Base-by-base conservation (phyloP, 441 rosid genomes). In the Populus trichocarpa region DNA sequence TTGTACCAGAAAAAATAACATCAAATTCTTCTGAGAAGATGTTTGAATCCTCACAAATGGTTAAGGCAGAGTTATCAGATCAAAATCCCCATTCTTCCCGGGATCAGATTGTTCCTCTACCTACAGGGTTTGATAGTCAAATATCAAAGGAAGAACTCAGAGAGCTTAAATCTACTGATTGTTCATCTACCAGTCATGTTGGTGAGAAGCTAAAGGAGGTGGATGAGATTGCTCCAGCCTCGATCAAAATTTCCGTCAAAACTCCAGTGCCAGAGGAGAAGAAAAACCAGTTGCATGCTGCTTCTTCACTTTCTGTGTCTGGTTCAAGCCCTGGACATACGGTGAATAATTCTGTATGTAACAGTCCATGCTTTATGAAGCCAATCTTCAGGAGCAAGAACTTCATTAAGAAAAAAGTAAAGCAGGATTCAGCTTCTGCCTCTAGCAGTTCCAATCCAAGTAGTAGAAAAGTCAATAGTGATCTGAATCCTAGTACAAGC, bases 381-480 rank as follows among this genome's bases (percentile, higher is more conserved):
- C 92, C 90, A 72, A 83, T 88, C 71, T 88, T 90, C 76, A 78
- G 85, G 82, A 83, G 50, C 86, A 92, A 83, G 80, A 86, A 85
- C 79, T 84, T 90, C 71, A 57, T 83, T 6, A 89, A 81, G 87
- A 91, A 88, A 89, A 91, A 90, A 77, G 77, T 81, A 73, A 91
- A 87, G 82, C 85, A 76, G 20, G 88, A 84, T 61, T 72, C 82
- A 64, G 57, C 69, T 77, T 78, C 85, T 79, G 77, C 79, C 38
- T 82, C 83, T 70, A 61, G 82, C 80, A 81, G 78, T 74, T 81
- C 77, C 38, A 75, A 64, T 76, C 65, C 79, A 59, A 79, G 80
- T 57, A 80, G 64, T 66, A 72, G 75, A 66, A 84, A 76, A 77
- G 69, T 71, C 61, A 70, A 76, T 64, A 82, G 67, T 68, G 86